These are phyloP conservation scores for Coffea eugenioides DNA, from an alignment of 257 asterid species.

Conservation along the genomic window DNA sequence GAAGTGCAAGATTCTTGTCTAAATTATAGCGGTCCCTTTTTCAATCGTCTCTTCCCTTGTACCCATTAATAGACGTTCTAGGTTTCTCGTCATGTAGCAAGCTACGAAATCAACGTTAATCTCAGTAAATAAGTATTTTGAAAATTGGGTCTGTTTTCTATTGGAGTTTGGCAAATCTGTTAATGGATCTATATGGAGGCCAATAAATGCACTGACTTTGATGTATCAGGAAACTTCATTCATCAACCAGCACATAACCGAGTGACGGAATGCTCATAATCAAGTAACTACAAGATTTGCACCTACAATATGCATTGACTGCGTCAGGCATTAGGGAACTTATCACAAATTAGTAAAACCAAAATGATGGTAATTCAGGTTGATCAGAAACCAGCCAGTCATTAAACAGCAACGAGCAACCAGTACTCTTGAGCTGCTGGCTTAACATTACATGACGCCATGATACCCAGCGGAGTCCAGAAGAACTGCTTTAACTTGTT, in stretches of 20 bases:
- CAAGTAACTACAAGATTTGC: neutral
- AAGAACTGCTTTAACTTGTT: conserved; percentile 67
- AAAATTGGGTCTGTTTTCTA: neutral
- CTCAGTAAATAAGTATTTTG: neutral
- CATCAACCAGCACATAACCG: too few relatives aligned
- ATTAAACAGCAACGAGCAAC: too few relatives aligned
- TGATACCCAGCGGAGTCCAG: conserved; percentile 60
- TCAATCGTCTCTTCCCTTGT: neutral
- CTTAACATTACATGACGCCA: neutral
- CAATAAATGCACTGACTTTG: neutral
- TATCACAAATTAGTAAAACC: neutral
- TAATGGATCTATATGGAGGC: neutral
- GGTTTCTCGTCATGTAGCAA: neutral
- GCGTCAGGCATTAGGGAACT: neutral
- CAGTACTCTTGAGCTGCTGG: neutral
- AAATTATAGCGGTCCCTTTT: neutral
- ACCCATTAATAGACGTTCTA: neutral
- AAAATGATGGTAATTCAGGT: neutral
- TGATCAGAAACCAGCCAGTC: neutral
- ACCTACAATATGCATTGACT: neutral
- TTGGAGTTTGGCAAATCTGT: neutral
- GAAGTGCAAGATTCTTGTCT: neutral
- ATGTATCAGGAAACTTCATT: too few relatives aligned
- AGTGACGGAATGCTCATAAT: neutral
- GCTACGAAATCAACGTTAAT: neutral